Conservation (phyloP, 2,329 filamentous ascomycete genomes). For the Colletotrichum navitas region DNA sequence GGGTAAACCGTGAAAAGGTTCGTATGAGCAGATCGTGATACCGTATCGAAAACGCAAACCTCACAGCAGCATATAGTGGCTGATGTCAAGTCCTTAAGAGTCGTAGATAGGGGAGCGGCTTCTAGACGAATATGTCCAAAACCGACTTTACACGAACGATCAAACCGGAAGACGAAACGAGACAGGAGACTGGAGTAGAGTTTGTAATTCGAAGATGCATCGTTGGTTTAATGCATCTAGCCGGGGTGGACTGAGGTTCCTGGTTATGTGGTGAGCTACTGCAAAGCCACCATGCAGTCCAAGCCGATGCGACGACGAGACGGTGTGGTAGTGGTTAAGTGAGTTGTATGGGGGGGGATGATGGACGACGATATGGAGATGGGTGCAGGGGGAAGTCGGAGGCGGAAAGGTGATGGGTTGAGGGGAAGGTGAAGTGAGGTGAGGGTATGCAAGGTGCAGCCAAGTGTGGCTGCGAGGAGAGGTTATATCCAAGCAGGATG, state of each 20-base stretch:
- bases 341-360: constrained; percentile 10
- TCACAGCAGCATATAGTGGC: constrained; percentile 55
- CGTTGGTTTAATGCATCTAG: constrained; percentile 56
- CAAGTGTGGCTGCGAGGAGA: constrained; percentile 39
- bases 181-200: constrained; percentile 72
- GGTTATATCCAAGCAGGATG: constrained; percentile 42
- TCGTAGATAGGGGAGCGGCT: constrained; percentile 57
- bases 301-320: constrained; percentile 36
- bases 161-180: constrained; percentile 70
- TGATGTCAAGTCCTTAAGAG: constrained; percentile 54
- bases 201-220: constrained; percentile 67
- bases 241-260: constrained; percentile 46
- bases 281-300: constrained; percentile 48
- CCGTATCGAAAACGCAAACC: constrained; percentile 54
- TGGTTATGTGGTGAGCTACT: constrained; percentile 51
- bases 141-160: constrained; percentile 67
- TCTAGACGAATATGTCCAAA: constrained; percentile 59
- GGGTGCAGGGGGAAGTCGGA: constrained; percentile 23
- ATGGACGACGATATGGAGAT: not conserved
- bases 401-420: constrained; percentile 21
- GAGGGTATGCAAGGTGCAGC: constrained; percentile 30
- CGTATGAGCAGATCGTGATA: constrained; percentile 49
- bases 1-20: constrained; percentile 48
- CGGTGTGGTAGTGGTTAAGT: constrained; percentile 28
- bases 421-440: constrained; percentile 25